Percentiles rank a stretch among this genome's conserved stretches.
These are phyloP conservation scores for Biscogniauxia marginata DNA, from an alignment of 2,329 filamentous ascomycete genomes.

Conservation along the genomic window DNA sequence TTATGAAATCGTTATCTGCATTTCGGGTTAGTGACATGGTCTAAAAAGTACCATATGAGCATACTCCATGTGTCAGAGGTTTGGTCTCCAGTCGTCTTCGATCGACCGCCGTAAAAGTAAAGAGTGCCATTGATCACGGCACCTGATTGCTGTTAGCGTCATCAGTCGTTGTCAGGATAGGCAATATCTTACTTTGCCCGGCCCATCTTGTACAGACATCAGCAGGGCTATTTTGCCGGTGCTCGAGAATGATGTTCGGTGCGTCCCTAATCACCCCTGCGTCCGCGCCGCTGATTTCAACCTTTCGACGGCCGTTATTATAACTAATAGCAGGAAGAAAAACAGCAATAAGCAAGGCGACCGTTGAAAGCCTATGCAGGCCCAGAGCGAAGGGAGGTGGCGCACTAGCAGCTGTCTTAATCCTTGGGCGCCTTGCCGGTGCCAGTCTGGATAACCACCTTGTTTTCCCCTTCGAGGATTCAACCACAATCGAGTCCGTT, in stretches of 20 bases:
- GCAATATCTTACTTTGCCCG: conserved; percentile 51
- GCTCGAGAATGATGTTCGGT: conserved; percentile 31
- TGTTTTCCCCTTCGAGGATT: conserved; percentile 19
- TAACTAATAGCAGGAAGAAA: conserved; percentile 48
- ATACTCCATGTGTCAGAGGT: conserved; percentile 67
- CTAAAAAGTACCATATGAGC: conserved; percentile 11
- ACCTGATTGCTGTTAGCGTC: conserved; percentile 37
- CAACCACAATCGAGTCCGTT: conserved; percentile 23
- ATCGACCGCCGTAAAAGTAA: conserved; percentile 73
- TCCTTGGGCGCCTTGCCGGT: conserved; percentile 39
- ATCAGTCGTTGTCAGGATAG: not conserved
- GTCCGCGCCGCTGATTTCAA: conserved; percentile 44
- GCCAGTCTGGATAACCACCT: conserved; percentile 45
- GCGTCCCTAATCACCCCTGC: conserved; percentile 44
- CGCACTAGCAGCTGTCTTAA: conserved; percentile 43
- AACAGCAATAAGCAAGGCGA: conserved; percentile 50
- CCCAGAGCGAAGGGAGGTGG: conserved; percentile 41
- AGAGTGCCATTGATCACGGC: conserved; percentile 72
- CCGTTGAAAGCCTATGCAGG: conserved; percentile 45
- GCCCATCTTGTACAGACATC: conserved; percentile 65
- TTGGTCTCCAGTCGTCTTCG: conserved; percentile 57
- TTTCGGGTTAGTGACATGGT: conserved; percentile 5
- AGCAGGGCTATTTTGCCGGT: conserved; percentile 48
- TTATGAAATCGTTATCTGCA: conserved; percentile 68
- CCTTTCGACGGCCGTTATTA: conserved; percentile 38